Evolutionary conservation across 257 asterid species (phyloP).

Genomic region (Primulina huaijiensis): DNA sequence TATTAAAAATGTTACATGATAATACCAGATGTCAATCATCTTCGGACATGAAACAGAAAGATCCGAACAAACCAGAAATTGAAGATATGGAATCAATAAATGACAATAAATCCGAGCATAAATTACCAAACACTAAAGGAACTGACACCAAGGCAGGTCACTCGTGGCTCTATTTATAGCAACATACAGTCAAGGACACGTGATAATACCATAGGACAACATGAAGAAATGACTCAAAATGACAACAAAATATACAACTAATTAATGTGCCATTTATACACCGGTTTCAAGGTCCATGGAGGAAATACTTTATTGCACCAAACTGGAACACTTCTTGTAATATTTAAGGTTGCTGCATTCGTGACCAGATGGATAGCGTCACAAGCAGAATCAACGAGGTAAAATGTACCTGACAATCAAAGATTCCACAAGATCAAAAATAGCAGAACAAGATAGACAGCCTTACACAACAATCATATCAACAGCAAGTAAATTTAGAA

Average conservation of each 20-base stretch:
- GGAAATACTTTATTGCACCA: constrained; percentile 22
- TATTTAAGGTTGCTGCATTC: neutral
- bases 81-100: neutral
- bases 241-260: constrained; percentile 23
- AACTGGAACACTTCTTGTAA: neutral
- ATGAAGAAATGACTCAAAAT: constrained; percentile 18
- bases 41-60: neutral
- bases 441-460: neutral
- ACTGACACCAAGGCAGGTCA: neutral
- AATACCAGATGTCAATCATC: neutral
- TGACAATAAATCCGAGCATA: neutral
- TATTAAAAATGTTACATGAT: too few species aligned
- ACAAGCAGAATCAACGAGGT: neutral
- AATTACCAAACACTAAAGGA: neutral
- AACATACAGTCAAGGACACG: neutral
- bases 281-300: constrained; percentile 17
- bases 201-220: neutral
- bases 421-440: neutral
- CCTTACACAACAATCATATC: neutral
- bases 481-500: neutral
- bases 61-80: neutral
- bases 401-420: constrained; percentile 25
- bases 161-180: neutral
- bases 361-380: neutral
- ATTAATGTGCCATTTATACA: constrained; percentile 22